Percentiles rank a stretch among this genome's conserved stretches.
These are phyloP conservation scores for Gossypium armourianum DNA, from an alignment of 441 rosid genomes.

Conservation along the genomic window DNA sequence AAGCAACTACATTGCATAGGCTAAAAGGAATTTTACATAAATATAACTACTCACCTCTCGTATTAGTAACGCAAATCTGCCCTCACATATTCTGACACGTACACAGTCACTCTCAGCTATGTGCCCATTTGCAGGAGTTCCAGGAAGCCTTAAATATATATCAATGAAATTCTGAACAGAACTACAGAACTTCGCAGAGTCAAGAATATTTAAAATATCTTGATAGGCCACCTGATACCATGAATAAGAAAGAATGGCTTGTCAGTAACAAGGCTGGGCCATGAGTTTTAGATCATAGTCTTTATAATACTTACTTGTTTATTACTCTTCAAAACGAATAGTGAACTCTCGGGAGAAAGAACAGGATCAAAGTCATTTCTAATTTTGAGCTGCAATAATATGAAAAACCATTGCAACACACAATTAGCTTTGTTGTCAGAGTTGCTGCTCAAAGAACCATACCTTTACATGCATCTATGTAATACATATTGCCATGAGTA, in stretches of 20 bases:
- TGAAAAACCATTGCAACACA: conserved; percentile 13
- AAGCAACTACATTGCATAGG: conserved; percentile 11
- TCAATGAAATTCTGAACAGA: conserved; percentile 91
- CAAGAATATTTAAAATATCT: conserved; percentile 82
- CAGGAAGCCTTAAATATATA: conserved; percentile 76
- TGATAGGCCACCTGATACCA: conserved; percentile 62
- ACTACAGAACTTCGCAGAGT: conserved; percentile 63
- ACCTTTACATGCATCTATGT: background rate
- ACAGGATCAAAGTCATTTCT: conserved; percentile 99
- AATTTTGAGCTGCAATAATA: conserved; percentile 67
- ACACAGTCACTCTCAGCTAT: conserved; percentile 84
- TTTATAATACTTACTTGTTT: conserved; percentile 52
- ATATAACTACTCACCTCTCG: conserved; percentile 58
- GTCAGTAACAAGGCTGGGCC: conserved; percentile 21
- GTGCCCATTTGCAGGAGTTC: conserved; percentile 70
- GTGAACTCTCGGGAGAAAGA: conserved; percentile 97
- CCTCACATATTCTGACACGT: conserved; percentile 93
- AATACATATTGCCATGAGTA: background rate
- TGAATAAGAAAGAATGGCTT: conserved; percentile 2
- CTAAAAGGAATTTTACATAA: conserved; percentile 1
- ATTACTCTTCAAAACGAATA: conserved; percentile 88
- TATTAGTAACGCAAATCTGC: conserved; percentile 92
- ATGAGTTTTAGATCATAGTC: conserved; percentile 17
- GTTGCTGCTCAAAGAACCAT: background rate
- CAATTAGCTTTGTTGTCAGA: conserved; percentile 5